Evolutionary conservation across 805 yeast species (phyloP), one percentile per base, ranked within the genome.

Genomic region (Metschnikowia lachancei): DNA sequence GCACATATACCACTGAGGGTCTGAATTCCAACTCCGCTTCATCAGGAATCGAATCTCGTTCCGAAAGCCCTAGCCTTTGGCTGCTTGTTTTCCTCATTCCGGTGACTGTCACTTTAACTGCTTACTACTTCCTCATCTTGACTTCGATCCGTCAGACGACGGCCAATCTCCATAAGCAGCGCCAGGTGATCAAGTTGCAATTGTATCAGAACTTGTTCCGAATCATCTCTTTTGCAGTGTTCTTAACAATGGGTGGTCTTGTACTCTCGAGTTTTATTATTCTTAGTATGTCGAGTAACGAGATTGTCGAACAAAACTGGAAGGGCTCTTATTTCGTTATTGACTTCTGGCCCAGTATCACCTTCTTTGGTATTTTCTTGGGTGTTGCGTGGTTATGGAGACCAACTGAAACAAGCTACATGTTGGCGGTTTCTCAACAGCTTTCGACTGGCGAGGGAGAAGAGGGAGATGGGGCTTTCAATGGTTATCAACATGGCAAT

Each of bases 261-360:
- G 71, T 85, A 19, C 64, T 88, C 36, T 80, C 90, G 13, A 78
- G 87, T 2, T 76, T 92, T 52, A 70, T 87, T 34, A 77, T 82
- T 56, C 72, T 90, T 54, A 84, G 87, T 36, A 85, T 86, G 78
- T 79, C 89, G 20, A 73, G 85, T 5, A 77, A 85, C 12, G 87
- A 88, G 49, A 77, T 87, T 62, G 77, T 92, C 48, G 96, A 91
- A 60, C 81, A 81, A 55, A 85, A 87, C 62, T 94, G 99, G 99
- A 87, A 91, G 67, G 80, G 88, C 37, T 81, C 95, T 60, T 91
- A 88, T 72, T 89, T 94, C 59, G 67, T 89, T 44, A 77, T 85
- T 37, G 97, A 92, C 57, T 95, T 95, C 71, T 91, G 98, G 97
- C 96, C 97, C 33, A 83, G 95, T 40, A 77, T 89, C 40, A 84